Percentiles rank a stretch among this genome's conserved stretches.
Evolutionary conservation across 2,329 filamentous ascomycete genomes (phyloP).

Genomic region (Aschersonia sp.): DNA sequence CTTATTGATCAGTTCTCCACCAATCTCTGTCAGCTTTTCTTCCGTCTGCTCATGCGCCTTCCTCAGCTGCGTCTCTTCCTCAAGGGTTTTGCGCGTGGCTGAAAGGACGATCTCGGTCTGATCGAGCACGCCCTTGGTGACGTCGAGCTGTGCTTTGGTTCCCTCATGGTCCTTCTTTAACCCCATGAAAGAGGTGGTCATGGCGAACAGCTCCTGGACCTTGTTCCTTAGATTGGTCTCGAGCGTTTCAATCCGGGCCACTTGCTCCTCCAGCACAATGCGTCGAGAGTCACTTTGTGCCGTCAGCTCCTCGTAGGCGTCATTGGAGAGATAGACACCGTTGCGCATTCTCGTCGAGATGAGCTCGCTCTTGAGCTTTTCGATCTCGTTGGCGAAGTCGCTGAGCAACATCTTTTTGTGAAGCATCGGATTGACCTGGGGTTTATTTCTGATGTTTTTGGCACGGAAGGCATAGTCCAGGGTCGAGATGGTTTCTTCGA

Average conservation of each 20-base stretch:
- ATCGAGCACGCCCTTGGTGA: conserved; percentile 68
- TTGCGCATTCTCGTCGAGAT: conserved; percentile 88
- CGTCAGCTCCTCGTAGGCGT: conserved; percentile 80
- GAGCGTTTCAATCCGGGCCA: conserved; percentile 82
- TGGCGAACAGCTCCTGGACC: conserved; percentile 75
- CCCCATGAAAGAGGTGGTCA: conserved; percentile 77
- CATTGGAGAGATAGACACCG: conserved; percentile 83
- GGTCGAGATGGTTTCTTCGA: conserved; percentile 97
- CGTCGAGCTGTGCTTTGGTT: conserved; percentile 56
- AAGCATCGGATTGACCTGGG: conserved; percentile 81
- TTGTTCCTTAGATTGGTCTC: conserved; percentile 86
- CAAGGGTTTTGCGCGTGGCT: conserved; percentile 60
- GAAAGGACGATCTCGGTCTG: conserved; percentile 77
- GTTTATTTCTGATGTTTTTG: conserved; percentile 98
- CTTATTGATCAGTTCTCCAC: conserved; percentile 62
- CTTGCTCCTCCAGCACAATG: conserved; percentile 85
- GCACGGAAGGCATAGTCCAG: conserved; percentile 95
- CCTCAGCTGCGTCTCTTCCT: conserved; percentile 65
- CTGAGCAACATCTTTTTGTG: conserved; percentile 85
- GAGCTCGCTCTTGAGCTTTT: conserved; percentile 85
- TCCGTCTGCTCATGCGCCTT: conserved; percentile 83
- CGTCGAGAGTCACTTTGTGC: conserved; percentile 83
- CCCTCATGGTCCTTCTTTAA: conserved; percentile 83
- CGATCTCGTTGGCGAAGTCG: conserved; percentile 86
- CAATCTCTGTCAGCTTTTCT: conserved; percentile 56